phyloP scores from a whole-genome alignment of 352 stramenopile species.

The Phytophthora meadii region DNA sequence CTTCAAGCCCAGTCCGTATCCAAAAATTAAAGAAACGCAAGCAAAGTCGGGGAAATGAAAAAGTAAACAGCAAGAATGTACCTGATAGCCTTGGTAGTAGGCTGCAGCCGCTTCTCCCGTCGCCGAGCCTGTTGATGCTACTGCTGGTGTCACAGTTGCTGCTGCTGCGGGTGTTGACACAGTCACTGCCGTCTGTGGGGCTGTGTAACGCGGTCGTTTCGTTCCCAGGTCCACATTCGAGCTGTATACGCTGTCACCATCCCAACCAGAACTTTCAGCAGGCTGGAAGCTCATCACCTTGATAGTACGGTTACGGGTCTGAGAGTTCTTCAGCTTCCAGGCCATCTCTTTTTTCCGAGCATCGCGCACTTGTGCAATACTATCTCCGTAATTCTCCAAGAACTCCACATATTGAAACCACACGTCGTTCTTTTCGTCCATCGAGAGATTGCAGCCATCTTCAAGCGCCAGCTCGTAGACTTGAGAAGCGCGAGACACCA shows the following conservation, averaged over 20 bases:
- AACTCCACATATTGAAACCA: conserved; percentile 86
- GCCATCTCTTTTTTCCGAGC: conserved; percentile 58
- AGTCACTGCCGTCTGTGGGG: conserved; percentile 23
- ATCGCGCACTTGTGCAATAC: conserved; percentile 55
- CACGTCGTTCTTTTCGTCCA: conserved; percentile 82
- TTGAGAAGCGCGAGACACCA: conserved; percentile 48
- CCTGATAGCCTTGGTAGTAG: conserved; percentile 87
- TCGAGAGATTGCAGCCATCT: conserved; percentile 57
- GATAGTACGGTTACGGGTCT: conserved; percentile 58
- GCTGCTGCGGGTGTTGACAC: conserved; percentile 20
- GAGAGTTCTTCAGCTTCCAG: conserved; percentile 73
- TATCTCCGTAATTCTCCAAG: conserved; percentile 60
- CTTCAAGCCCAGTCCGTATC: conserved; percentile 22
- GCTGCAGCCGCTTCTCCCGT: conserved; percentile 32
- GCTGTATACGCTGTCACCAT: conserved; percentile 35
- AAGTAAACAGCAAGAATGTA: conserved; percentile 46
- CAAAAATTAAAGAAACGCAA: conserved; percentile 42
- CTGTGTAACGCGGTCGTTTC: conserved; percentile 66
- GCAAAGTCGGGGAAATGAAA: conserved; percentile 20
- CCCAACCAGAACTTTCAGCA: conserved; percentile 4
- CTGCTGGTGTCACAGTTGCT: conserved; percentile 29
- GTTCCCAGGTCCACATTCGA: conserved; percentile 43
- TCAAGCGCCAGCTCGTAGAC: conserved; percentile 61
- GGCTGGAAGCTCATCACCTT: conserved; percentile 66
- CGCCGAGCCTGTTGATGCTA: conserved; percentile 6